Evolutionary conservation across 495 filamentous ascomycete species (phyloP).

Genomic region (Bathelium albidoporum): DNA sequence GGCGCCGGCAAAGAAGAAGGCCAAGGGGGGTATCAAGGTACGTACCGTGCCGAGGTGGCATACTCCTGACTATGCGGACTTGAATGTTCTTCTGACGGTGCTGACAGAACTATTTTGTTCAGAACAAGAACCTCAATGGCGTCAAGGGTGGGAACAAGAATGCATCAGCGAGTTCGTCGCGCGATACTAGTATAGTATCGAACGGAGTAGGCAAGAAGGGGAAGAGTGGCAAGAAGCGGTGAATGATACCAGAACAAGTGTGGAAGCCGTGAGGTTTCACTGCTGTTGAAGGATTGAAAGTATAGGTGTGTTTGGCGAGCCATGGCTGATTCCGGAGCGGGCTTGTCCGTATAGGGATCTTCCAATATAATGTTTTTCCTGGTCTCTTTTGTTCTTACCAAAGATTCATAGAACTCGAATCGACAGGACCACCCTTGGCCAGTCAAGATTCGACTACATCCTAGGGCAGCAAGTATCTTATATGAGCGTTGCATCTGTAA

Average conservation of each 20-base stretch:
- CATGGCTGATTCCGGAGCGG: no score
- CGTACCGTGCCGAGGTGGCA: constrained; percentile 18
- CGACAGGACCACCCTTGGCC: not conserved
- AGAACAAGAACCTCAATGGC: constrained; percentile 53
- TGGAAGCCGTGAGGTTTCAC: not conserved
- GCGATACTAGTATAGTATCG: constrained; percentile 49
- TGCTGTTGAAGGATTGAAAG: not conserved
- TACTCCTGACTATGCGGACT: not conserved
- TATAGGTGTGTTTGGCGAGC: no score
- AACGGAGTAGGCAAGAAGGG: constrained; percentile 39
- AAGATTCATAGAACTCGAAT: not conserved
- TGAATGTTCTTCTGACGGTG: constrained; percentile 1
- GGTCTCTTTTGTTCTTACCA: not conserved
- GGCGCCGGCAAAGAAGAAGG: constrained; percentile 84
- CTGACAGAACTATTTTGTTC: constrained; percentile 17
- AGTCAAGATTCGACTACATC: no score
- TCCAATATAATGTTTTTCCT: not conserved
- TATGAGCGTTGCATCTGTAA: no score
- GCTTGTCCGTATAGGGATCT: no score
- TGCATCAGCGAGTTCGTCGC: constrained; percentile 42
- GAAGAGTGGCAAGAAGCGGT: constrained; percentile 13
- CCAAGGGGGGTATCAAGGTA: constrained; percentile 69
- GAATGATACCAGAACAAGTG: not conserved
- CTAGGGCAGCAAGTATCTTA: no score
- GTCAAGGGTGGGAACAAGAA: constrained; percentile 46